A percentile compares a stretch with the other conserved stretches of the same genome.
Conservation (phyloP, 1,284 basidiomycete genomes). For the Melampsora medusae region DNA sequence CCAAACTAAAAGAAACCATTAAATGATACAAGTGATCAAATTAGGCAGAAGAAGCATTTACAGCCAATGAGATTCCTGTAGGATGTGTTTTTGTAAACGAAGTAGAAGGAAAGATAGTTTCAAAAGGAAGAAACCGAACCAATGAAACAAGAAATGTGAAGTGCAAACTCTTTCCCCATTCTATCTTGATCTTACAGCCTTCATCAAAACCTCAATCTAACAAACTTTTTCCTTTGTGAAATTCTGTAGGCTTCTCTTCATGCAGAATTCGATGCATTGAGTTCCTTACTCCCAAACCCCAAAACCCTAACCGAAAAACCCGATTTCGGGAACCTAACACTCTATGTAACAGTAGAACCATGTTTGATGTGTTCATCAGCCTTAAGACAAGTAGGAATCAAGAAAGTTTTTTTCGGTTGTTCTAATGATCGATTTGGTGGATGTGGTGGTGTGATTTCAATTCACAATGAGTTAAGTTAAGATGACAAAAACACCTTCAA, state of each 20-base stretch:
- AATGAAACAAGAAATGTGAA: constrained; percentile 87
- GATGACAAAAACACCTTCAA: constrained; percentile 2
- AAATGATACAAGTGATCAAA: background rate
- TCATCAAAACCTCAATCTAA: constrained; percentile 11
- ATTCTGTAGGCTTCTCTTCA: constrained; percentile 80
- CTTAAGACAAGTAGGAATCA: constrained; percentile 86
- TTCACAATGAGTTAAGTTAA: constrained; percentile 69
- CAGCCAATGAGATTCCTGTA: constrained; percentile 85
- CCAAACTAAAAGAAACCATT: background rate
- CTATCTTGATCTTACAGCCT: background rate
- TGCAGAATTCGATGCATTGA: constrained; percentile 95
- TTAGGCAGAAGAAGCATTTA: constrained; percentile 70
- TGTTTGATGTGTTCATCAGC: constrained; percentile 99
- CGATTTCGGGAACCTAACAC: constrained; percentile 71
- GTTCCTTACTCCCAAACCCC: constrained; percentile 64
- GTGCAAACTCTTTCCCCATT: constrained; percentile 6
- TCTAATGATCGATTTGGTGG: constrained; percentile 96
- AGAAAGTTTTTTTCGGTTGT: constrained; percentile 86
- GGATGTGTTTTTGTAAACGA: constrained; percentile 91
- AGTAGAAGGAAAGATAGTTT: constrained; percentile 65
- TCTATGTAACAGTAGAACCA: constrained; percentile 98
- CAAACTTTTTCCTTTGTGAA: background rate
- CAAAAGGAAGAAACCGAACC: constrained; percentile 84
- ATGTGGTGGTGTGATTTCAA: constrained; percentile 87
- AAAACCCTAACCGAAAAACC: background rate